phyloP scores from a whole-genome alignment of 148 eudicot species.

The Rhododendron griersonianum region DNA sequence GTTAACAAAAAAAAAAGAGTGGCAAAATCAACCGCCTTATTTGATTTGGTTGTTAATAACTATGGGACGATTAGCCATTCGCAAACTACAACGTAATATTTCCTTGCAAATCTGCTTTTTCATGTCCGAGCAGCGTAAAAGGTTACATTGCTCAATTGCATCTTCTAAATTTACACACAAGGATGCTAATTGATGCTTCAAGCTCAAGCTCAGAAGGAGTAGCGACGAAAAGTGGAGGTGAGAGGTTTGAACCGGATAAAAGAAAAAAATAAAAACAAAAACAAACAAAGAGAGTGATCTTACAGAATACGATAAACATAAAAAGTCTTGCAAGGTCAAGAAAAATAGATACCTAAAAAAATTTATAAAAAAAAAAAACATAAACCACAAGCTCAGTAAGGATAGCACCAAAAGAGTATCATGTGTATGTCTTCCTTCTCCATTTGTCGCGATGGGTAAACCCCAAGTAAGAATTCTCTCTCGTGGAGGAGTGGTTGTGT shows the following conservation, averaged over 20 bases:
- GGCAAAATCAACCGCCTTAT: too few species aligned
- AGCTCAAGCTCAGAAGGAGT: slow-evolving; percentile 50
- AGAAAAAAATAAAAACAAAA: not conserved
- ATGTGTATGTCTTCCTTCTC: slow-evolving; percentile 1
- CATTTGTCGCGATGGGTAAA: not conserved
- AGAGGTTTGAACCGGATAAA: slow-evolving; percentile 15
- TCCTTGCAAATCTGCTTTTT: not conserved
- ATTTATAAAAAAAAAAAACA: not conserved
- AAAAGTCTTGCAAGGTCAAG: slow-evolving; percentile 77
- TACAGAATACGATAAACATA: not conserved
- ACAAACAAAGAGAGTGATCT: accelerated
- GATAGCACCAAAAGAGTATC: slow-evolving; percentile 24
- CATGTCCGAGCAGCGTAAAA: not conserved
- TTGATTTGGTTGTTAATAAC: too few species aligned
- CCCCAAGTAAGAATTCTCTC: not conserved
- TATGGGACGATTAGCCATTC: too few species aligned
- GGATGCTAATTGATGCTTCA: not conserved
- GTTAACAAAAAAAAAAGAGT: too few species aligned
- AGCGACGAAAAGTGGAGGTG: slow-evolving; percentile 12
- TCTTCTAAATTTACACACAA: not conserved
- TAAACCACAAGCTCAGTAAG: slow-evolving; percentile 30
- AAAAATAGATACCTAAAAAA: slow-evolving; percentile 17
- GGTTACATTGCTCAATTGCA: not conserved
- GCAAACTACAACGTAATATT: too few species aligned
- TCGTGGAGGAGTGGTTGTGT: not conserved